Evolutionary conservation across 805 yeast species (phyloP), one percentile per base, ranked within the genome.

Genomic region (Debaryomyces tyrocola): DNA sequence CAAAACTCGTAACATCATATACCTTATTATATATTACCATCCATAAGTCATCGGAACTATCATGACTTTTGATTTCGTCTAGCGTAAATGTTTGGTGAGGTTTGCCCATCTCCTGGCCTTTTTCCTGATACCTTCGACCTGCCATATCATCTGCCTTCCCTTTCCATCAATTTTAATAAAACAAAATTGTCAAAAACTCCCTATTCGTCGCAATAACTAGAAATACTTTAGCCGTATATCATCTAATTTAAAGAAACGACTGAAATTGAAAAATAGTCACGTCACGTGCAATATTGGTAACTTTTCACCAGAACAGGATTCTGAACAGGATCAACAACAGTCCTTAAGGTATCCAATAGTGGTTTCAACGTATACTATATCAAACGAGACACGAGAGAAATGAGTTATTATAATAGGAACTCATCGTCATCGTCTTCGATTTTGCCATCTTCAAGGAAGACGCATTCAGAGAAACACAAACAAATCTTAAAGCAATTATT

Each of bases 21-120:
- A 92, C 96, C 55, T 84, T 83, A 47, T 85, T 89, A 56, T 89
- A 84, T 49, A 89, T 76, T 46, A 89, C 78, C 75, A 92, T 82
- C 96, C 97, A 92, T 37, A 89, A 69, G 56, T 87, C 90, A 14
- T 84, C 86, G 36, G 83, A 79, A n/a, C 81, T 73, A 63, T 80
- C 82, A 75, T 91, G 97, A 55, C 75, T 62, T 28, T 83, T 77
- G 44, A 90, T 82, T 63, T 90, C 88, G 33, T 69, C 70, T 35
- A 52, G 37, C 3, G 59, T 44, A 40, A 38, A 56, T 24, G 33
- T 21, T 24, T 40, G 44, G 6, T 37, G 33, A 11, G 27, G 10
- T 24, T 4, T 21, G 15, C 24, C 21, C 17, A 20, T 12, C 11
- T 33, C 14, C 35, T 10, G 42, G 36, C 14, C 20, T 6, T 14